Percentiles rank a stretch among this genome's conserved stretches.
These are phyloP conservation scores for Volutella citrinella DNA, from an alignment of 2,329 filamentous ascomycete genomes.

Conservation along the genomic window DNA sequence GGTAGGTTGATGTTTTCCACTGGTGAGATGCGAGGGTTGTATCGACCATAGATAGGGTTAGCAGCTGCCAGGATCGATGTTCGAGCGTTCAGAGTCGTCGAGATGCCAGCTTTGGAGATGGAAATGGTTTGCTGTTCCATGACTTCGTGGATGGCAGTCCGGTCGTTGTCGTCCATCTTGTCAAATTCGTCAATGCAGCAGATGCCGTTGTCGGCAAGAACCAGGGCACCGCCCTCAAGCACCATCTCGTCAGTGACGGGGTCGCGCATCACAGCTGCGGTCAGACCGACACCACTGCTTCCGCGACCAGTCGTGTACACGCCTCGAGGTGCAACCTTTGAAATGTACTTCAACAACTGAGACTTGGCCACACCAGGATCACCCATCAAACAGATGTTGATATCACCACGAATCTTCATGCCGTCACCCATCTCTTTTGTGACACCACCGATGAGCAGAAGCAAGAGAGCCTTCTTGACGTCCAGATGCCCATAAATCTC, in stretches of 20 bases:
- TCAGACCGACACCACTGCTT: slow-evolving; percentile 78
- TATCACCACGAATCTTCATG: slow-evolving; percentile 98
- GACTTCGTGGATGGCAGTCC: slow-evolving; percentile 81
- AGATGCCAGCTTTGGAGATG: slow-evolving; percentile 72
- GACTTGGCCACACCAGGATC: slow-evolving; percentile 99
- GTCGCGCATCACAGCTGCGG: slow-evolving; percentile 79
- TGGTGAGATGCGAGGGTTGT: slow-evolving; percentile 95
- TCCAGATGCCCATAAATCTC: slow-evolving; percentile 97
- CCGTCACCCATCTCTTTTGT: slow-evolving; percentile 96
- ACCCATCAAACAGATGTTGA: slow-evolving; percentile 99
- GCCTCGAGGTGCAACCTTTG: slow-evolving; percentile 92
- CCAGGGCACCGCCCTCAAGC: slow-evolving; percentile 74
- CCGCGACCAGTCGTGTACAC: slow-evolving; percentile 81
- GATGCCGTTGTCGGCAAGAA: slow-evolving; percentile 78
- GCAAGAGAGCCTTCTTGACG: slow-evolving; percentile 95
- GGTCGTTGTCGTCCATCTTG: slow-evolving; percentile 84
- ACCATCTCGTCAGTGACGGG: slow-evolving; percentile 84
- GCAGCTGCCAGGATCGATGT: slow-evolving; percentile 95
- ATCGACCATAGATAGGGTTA: slow-evolving; percentile 95
- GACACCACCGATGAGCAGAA: slow-evolving; percentile 92
- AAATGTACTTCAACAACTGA: slow-evolving; percentile 96
- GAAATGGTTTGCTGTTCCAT: slow-evolving; percentile 88
- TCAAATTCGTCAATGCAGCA: slow-evolving; percentile 87
- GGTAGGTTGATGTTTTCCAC: slow-evolving; percentile 99
- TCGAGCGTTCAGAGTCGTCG: slow-evolving; percentile 83